Evolutionary conservation across 768 basidiomycete genomes (phyloP).

Genomic region (Suillus alpinus): DNA sequence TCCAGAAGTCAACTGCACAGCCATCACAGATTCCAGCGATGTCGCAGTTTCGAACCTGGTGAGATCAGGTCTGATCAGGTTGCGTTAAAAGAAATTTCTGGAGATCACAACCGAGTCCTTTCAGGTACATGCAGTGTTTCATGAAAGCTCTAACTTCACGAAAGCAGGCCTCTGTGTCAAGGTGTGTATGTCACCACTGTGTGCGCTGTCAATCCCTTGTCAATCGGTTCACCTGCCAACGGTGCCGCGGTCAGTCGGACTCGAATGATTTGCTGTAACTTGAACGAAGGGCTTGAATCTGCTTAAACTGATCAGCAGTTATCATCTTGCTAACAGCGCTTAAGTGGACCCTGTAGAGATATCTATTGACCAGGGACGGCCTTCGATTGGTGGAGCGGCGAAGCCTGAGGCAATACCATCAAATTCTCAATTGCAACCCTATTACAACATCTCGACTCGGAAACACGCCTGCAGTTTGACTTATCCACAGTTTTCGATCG

Average conservation of each 20-base stretch:
- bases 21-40: not conserved
- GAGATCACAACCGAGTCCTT: too few relatives aligned
- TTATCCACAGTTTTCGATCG: not conserved
- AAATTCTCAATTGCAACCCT: not conserved
- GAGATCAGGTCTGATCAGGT: not conserved
- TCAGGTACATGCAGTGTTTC: not conserved
- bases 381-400: not conserved
- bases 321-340: not conserved
- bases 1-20: not conserved
- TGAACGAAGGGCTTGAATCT: not conserved
- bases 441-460: not conserved
- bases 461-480: not conserved
- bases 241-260: conserved; percentile 1
- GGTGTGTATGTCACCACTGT: not conserved
- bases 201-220: not conserved
- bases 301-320: not conserved
- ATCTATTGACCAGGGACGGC: not conserved
- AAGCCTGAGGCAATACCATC: not conserved
- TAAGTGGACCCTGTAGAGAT: not conserved
- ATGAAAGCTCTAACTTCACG: not conserved
- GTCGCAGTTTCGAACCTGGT: not conserved
- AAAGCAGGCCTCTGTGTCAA: not conserved
- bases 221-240: not conserved
- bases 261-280: not conserved
- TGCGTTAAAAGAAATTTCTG: not conserved